Base-by-base conservation (phyloP, 192 early-diverging fungal genomes). In the Dissophora globulifera region DNA sequence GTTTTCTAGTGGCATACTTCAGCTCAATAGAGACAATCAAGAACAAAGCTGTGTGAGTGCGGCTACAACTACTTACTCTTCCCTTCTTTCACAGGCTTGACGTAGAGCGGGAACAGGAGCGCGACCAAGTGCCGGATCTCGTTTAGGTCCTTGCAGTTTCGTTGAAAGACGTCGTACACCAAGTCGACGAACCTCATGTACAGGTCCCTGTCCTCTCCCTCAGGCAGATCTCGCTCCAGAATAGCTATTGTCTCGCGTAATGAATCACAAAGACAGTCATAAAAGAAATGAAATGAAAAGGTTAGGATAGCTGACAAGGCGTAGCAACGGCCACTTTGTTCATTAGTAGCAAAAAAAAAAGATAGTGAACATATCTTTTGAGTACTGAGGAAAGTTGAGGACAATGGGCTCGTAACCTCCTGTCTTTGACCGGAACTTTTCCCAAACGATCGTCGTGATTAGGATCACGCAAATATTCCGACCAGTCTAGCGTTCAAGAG, bases 51-150 rank as follows among this genome's bases (percentile, higher is more conserved):
- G n/a, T n/a, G n/a, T n/a, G n/a, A n/a, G n/a, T n/a, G n/a, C n/a
- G n/a, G n/a, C n/a, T n/a, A n/a, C n/a, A 23, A 51, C 22, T 0
- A 38, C 82, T 58, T 83, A 93, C 91, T 78, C 58, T 79, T 86
- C 20, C 92, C 90, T 13, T 90, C 83, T 29, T 84, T 74, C 13
- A 98, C 87, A 0, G 97, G 97, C 67, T 94, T 91, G 40, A 94
- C 81, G 68, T 95, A 99, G 52, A 94, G 87, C 10, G 93, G 93
- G 64, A 90, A 97, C 13, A 97, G 82, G 43, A 96, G 70, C 0
- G 87, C 85, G 17, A 91, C 89, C 32, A 97, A 62, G 56, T 97
- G 91, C 25, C 93, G 79, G 13, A 99, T 82, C 78, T 99, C 96
- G 53, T 91, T 92, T 30, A 99, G 68, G 54, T 98, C 92, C 30